Conservation (phyloP, 78 protist genomes). For the Polysphondylium violaceum region DNA sequence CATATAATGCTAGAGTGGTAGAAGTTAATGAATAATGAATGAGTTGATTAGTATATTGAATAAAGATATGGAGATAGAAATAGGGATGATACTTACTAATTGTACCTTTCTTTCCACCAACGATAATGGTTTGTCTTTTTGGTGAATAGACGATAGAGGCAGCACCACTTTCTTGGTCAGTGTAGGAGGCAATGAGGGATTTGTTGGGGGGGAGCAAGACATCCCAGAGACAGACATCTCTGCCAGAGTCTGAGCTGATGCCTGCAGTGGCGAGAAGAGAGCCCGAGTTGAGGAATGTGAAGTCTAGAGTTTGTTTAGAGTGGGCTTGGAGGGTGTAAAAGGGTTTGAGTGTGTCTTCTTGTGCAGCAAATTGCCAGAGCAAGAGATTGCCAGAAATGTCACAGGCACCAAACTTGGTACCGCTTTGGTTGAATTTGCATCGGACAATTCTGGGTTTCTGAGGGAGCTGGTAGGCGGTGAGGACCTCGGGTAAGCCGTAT, state of each 20-base stretch:
- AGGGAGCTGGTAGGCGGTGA: conserved; percentile 69
- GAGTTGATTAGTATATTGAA: neutral
- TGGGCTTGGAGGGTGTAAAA: conserved; percentile 69
- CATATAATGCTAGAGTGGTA: conserved; percentile 33
- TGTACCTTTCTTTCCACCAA: conserved; percentile 80
- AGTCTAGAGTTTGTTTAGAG: conserved; percentile 64
- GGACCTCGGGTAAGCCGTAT: conserved; percentile 64
- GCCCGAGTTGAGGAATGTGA: conserved; percentile 69
- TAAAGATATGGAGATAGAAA: too few relatives aligned
- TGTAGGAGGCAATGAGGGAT: conserved; percentile 57
- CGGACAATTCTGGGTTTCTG: conserved; percentile 49
- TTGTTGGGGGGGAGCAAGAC: conserved; percentile 50
- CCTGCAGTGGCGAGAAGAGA: conserved; percentile 77
- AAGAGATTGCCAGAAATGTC: conserved; percentile 73
- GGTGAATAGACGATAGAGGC: conserved; percentile 69
- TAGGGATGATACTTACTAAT: too few relatives aligned
- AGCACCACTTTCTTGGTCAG: conserved; percentile 77
- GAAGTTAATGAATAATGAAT: too few relatives aligned
- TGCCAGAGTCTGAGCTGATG: conserved; percentile 14
- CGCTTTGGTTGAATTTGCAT: conserved; percentile 64
- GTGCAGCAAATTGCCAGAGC: conserved; percentile 75
- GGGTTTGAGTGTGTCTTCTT: conserved; percentile 69
- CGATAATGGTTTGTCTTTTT: conserved; percentile 51
- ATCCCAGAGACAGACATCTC: conserved; percentile 82
- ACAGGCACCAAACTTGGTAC: conserved; percentile 81